phyloP scores from a whole-genome alignment of 2,329 filamentous ascomycete genomes.

The Colletotrichum sp. region DNA sequence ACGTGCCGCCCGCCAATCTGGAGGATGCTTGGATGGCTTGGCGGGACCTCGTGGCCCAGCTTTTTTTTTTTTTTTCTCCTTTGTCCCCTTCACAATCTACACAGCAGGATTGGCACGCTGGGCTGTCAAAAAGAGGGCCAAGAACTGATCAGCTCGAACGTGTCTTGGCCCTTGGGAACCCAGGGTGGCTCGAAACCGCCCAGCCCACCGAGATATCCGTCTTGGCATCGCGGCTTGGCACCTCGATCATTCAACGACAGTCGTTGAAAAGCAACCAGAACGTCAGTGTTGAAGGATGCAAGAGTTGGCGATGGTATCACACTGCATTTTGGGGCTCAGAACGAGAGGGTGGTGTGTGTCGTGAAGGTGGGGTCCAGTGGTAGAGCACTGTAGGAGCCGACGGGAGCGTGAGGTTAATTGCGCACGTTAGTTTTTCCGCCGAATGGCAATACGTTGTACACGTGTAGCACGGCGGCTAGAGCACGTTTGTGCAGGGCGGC shows the following conservation, averaged over 20 bases:
- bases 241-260: not conserved
- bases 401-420: slow-evolving; percentile 3
- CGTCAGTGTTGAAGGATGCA: not conserved
- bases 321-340: not conserved
- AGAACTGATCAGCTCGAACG: not conserved
- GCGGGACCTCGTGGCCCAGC: not conserved
- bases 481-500: not conserved
- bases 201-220: slow-evolving; percentile 11
- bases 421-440: not conserved
- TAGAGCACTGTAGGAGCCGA: not conserved
- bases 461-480: not conserved
- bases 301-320: not conserved
- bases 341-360: not conserved
- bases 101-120: not conserved
- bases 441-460: not conserved
- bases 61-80: not conserved
- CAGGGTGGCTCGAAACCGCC: not conserved
- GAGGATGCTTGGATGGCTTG: not conserved
- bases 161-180: slow-evolving; percentile 6
- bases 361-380: not conserved
- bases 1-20: not conserved
- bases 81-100: not conserved
- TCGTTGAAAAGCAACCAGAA: not conserved
- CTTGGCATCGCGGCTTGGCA: slow-evolving; percentile 3
- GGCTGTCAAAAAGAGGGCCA: not conserved